Evolutionary conservation across 768 basidiomycete genomes (phyloP).

Genomic region (Rhodotorula babjevae): DNA sequence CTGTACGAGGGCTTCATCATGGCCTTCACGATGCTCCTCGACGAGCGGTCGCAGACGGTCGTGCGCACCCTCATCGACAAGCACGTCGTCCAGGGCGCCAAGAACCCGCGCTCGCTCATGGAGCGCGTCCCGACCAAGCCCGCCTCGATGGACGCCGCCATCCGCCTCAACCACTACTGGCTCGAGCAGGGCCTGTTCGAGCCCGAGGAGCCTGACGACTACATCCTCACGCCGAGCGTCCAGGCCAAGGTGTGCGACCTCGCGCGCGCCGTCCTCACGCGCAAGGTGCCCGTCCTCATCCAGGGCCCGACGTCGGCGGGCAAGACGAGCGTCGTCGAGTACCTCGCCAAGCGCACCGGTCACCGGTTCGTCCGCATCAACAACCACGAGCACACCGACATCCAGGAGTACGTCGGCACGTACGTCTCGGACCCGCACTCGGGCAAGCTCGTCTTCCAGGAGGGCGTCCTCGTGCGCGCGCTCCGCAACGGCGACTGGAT

Average conservation of each 20-base stretch:
- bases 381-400: slow-evolving; percentile 99
- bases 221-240: slow-evolving; percentile 92
- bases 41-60: slow-evolving; percentile 61
- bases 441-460: slow-evolving; percentile 90
- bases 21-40: slow-evolving; percentile 95
- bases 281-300: slow-evolving; percentile 87
- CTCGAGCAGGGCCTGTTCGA: slow-evolving; percentile 70
- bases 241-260: slow-evolving; percentile 89
- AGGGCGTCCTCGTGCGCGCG: slow-evolving; percentile 88
- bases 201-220: slow-evolving; percentile 60
- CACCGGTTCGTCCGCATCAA: slow-evolving; percentile 97
- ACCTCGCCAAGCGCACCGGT: slow-evolving; percentile 83
- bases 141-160: slow-evolving; percentile 30
- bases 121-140: slow-evolving; percentile 50
- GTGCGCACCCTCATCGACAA: slow-evolving; percentile 68
- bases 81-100: slow-evolving; percentile 70
- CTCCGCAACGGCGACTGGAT: slow-evolving; percentile 92
- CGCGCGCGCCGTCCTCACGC: slow-evolving; percentile 81
- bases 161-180: slow-evolving; percentile 89
- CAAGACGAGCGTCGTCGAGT: slow-evolving; percentile 95
- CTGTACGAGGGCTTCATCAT: slow-evolving; percentile 96
- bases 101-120: slow-evolving; percentile 72
- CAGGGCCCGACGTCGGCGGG: slow-evolving; percentile 97
- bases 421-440: slow-evolving; percentile 88
- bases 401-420: slow-evolving; percentile 95